Percentiles rank a stretch among this genome's conserved stretches.
These are phyloP conservation scores for Abrus precatorius DNA, from an alignment of 306 rosid genomes.

Conservation along the genomic window DNA sequence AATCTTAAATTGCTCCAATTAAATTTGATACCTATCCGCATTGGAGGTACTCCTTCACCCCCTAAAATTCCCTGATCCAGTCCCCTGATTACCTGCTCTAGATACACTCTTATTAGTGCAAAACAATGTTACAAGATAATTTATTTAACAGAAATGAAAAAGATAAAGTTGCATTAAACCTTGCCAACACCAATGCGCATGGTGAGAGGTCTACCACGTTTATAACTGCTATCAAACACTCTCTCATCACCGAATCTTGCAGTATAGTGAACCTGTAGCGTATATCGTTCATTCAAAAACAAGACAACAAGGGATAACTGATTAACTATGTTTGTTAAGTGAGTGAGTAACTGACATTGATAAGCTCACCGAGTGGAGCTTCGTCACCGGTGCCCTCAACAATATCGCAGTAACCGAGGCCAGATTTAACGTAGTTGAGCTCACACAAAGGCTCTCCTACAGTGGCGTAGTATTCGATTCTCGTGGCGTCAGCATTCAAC, in stretches of 20 bases:
- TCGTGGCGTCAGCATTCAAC: conserved; percentile 82
- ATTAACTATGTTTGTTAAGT: background rate
- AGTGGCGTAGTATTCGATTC: conserved; percentile 91
- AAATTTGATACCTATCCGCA: conserved; percentile 77
- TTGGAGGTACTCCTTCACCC: conserved; percentile 96
- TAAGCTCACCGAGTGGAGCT: conserved; percentile 86
- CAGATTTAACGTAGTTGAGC: conserved; percentile 72
- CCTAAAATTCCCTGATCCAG: conserved; percentile 96
- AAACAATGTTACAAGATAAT: conserved; percentile 2
- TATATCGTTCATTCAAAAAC: background rate
- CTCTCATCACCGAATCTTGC: conserved; percentile 88
- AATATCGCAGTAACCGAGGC: conserved; percentile 88
- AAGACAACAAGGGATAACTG: background rate
- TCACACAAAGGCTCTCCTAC: conserved; percentile 87
- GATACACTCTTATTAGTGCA: conserved; percentile 27
- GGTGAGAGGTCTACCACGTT: conserved; percentile 91
- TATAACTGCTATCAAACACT: conserved; percentile 92
- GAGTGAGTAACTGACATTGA: conserved; percentile 63
- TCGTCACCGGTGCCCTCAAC: conserved; percentile 68
- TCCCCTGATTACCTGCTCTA: conserved; percentile 73
- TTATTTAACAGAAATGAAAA: too few relatives aligned
- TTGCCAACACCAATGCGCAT: conserved; percentile 96
- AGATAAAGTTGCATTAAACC: conserved; percentile 50
- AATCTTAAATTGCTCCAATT: conserved; percentile 7
- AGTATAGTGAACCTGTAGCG: conserved; percentile 80